Percentiles rank a stretch among this genome's conserved stretches.
phyloP scores from a whole-genome alignment of 1,284 basidiomycete species.

The Cryptococcus sp. region DNA sequence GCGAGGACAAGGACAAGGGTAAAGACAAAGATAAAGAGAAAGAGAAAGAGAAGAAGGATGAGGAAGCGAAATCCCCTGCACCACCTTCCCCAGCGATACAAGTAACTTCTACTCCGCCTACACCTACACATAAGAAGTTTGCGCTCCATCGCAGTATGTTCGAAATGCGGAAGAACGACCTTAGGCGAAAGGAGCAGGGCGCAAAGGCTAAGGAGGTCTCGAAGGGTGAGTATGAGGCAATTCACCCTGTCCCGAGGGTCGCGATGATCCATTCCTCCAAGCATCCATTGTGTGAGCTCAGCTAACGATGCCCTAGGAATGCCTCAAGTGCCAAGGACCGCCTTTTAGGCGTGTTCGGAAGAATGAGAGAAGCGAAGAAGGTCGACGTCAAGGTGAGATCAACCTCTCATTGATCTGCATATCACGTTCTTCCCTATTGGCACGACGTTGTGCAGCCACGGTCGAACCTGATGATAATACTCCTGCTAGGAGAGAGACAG shows the following conservation, averaged over 20 bases:
- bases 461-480: too few relatives aligned
- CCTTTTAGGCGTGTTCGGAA: background rate
- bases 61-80: slow-evolving; percentile 13
- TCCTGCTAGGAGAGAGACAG: too few relatives aligned
- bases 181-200: slow-evolving; percentile 39
- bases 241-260: background rate
- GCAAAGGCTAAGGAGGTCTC: slow-evolving; percentile 48
- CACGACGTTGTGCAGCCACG: too few relatives aligned
- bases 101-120: slow-evolving; percentile 18
- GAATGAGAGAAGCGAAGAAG: too few relatives aligned
- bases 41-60: slow-evolving; percentile 10
- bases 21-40: slow-evolving; percentile 18
- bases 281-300: too few relatives aligned
- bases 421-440: background rate
- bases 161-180: slow-evolving; percentile 43
- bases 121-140: slow-evolving; percentile 46
- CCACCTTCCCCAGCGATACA: slow-evolving; percentile 15
- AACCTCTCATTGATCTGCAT: background rate
- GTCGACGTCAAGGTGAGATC: too few relatives aligned
- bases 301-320: slow-evolving; percentile 3
- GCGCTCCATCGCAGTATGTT: slow-evolving; percentile 50
- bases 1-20: slow-evolving; percentile 14
- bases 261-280: background rate
- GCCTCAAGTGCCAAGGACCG: slow-evolving; percentile 15
- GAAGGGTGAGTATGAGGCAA: slow-evolving; percentile 34